Evolutionary conservation across 1,284 basidiomycete species (phyloP), one percentile per base, ranked within the genome.

Genomic region (Earliella scabrosa): DNA sequence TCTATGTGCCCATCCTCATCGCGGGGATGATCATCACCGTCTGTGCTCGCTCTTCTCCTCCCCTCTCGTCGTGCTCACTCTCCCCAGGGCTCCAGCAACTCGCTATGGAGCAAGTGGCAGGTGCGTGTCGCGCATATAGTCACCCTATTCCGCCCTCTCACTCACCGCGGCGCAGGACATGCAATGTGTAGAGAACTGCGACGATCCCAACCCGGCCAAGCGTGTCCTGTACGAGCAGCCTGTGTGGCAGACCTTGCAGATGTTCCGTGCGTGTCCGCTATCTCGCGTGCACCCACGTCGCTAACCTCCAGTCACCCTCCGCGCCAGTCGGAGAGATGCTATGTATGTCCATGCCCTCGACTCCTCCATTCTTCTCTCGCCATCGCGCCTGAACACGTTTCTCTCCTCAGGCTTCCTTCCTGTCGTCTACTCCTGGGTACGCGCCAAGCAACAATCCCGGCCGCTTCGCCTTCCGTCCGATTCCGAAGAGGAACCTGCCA

Each of bases 151-250:
- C 29, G 29, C 29, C 29, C 13, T 13, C 29, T 56, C 54, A 54
- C 61, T 40, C 43, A 60, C 48, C 24, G 18, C 31, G 54, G 44
- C 39, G 18, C 65, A 93, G 87, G 94, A 96, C 71, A 95, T 93
- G 90, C 92, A 95, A 86, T 97, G 94, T 68, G 94, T 96, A 51
- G 93, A 95, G 81, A 90, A 95, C 73, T 97, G 93, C 70, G 68
- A 74, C 56, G 83, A 88, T 67, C 77, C 79, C 47, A 72, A 85
- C 71, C 76, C 83, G 21, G 58, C 70, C 41, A 73, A 77, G 32
- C 85, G 80, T 58, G 78, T 94, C 43, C 80, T 93, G 39, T 96
- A 92, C 71, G 92, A 96, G 68, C 93, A 96, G 72, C 94, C 94
- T 1, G 92, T 96, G 24, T 95, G 92, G 91, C 93, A 95, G 75